Base-by-base conservation (phyloP, 2,329 filamentous ascomycete genomes). In the Alternaria arbusti region DNA sequence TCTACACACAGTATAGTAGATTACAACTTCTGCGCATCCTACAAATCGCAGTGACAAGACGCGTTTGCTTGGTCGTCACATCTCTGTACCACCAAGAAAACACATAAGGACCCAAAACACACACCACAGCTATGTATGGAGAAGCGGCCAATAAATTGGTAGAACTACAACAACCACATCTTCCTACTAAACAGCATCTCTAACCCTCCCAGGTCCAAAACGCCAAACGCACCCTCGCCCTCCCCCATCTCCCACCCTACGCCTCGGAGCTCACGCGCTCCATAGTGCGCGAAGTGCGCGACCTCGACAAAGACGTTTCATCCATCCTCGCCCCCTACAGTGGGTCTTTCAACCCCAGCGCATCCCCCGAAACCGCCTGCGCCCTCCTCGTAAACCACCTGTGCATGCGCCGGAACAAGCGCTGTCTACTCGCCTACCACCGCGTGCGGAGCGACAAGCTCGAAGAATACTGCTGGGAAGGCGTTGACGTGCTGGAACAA, bases 341-440 rank as follows among this genome's bases (percentile, higher is more conserved):
- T 68, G 91, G 91, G 64, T 90, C 90, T 0, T 98, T 98, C 83
- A 90, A 97, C 71, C 95, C 94, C 0, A 88, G 90, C 15, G 87
- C 90, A 11, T 90, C 97, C 74, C 93, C 93, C 47, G 92, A 92
- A 10, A 91, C 91, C 30, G 94, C 95, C 4, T 97, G 93, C 77
- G 92, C 93, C 2, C 85, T 99, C 23, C 88, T 99, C 22, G 94
- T 98, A 65, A 92, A 97, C 78, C 95, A 99, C 78, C 84, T 99
- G 11, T 94, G 92, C 70, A 97, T 98, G 91, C 90, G 96, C 52
- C 88, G 96, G 59, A 97, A 99, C 80, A 99, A 99, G 81, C 90
- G 96, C 46, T 99, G 96, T 76, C 86, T 99, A 20, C 87, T 99
- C 7, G 94, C 95, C 5, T 99, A 99, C 78, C 96, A 99, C 79